Base-by-base conservation (phyloP, 352 stramenopile species). In the Halophytophthora polymorphica region DNA sequence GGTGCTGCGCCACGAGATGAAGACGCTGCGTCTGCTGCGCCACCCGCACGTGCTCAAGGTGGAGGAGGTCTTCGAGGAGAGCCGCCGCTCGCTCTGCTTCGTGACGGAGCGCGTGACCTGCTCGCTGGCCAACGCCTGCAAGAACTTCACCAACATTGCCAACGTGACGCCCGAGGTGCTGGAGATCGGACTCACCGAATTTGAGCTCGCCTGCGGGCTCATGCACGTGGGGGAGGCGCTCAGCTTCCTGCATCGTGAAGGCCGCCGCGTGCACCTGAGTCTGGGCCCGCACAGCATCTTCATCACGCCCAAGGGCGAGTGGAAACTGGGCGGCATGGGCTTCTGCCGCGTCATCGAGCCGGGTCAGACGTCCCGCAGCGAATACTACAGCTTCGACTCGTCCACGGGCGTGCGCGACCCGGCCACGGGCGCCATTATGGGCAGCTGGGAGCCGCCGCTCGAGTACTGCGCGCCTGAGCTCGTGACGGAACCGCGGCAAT, bases 291-390 rank as follows among this genome's bases (percentile, higher is more conserved):
- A 93, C 45, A 96, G 85, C 39, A 86, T 96, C 53, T 96, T 97
- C 62, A 88, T 97, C 23, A 95, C 89, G 38, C 81, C 87, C 35
- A 96, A 92, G 58, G 89, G 89, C 48, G 81, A 95, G 58, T 97
- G 86, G 85, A 96, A 97, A 58, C 73, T 97, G 15, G 88, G 86
- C 19, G 88, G 89, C 11, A 93, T 96, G 76, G 86, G 87, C 58
- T 96, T 96, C 50, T 93, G 83, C 37, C 73, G 83, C 36, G 73
- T 93, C 40, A 77, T 95, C 5, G 84, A 95, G 50, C 84, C 82
- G 0, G 84, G 84, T 2, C 73, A 92, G 51, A 88, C 61, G n/a
- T 91, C 81, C 12, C 71, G 83, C 46, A 91, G 79, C 55, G 83
- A 93, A 61, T 95, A 93, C 53, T 93, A 88, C 66, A 70, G 67